These are phyloP conservation scores for Schwanniomyces occidentalis DNA, from an alignment of 805 yeast genomes.

Conservation along the genomic window DNA sequence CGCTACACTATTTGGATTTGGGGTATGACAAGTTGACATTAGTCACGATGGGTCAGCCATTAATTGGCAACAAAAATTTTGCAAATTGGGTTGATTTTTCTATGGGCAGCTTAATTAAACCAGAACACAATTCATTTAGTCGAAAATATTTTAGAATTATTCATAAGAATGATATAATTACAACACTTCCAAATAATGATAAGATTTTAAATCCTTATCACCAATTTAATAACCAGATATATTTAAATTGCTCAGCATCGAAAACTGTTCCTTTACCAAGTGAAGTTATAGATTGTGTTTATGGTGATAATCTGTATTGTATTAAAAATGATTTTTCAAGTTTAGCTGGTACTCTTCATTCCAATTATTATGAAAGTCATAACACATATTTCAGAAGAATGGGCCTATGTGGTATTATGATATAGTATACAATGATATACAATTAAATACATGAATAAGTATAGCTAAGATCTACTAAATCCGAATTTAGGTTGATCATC, in stretches of 20 bases:
- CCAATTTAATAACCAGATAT: conserved; percentile 40
- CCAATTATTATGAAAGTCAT: conserved; percentile 31
- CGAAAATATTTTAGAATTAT: conserved; percentile 25
- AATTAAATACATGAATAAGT: neutral
- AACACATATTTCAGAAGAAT: conserved; percentile 38
- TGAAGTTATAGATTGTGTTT: conserved; percentile 34
- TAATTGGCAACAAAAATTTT: conserved; percentile 41
- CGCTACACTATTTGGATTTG: conserved; percentile 34
- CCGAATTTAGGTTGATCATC: conserved; percentile 36
- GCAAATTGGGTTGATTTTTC: conserved; percentile 35
- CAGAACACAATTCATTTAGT: conserved; percentile 18
- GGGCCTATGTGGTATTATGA: conserved; percentile 31
- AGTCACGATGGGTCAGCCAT: conserved; percentile 48
- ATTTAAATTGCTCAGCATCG: conserved; percentile 30
- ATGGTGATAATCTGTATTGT: conserved; percentile 28
- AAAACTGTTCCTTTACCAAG: conserved; percentile 22
- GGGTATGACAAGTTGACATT: conserved; percentile 31
- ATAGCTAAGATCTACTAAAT: conserved; percentile 18
- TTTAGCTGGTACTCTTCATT: conserved; percentile 9
- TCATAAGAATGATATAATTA: conserved; percentile 25
- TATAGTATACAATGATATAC: neutral
- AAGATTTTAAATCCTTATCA: conserved; percentile 21
- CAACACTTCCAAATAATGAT: conserved; percentile 29
- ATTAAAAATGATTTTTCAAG: conserved; percentile 28
- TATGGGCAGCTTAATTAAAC: conserved; percentile 26